Evolutionary conservation across 2,329 filamentous ascomycete species (phyloP).

Genomic region (Fusarium neocosmosporiellum): DNA sequence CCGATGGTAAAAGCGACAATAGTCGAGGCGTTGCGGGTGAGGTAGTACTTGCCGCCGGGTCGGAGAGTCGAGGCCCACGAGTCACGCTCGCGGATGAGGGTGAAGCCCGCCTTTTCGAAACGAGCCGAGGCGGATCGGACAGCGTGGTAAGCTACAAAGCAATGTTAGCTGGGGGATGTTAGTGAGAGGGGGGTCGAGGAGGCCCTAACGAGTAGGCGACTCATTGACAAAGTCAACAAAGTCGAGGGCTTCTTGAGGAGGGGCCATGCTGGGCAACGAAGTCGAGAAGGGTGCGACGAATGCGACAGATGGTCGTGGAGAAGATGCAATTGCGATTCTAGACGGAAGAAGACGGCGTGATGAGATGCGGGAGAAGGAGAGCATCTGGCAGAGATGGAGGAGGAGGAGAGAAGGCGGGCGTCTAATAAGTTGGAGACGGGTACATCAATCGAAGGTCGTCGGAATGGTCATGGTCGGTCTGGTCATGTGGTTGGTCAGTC

Average conservation of each 20-base stretch:
- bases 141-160: constrained; percentile 84
- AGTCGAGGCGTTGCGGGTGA: constrained; percentile 92
- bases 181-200: neutral
- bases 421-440: constrained; percentile 20
- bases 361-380: constrained; percentile 26
- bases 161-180: constrained; percentile 29
- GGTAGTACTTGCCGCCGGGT: constrained; percentile 94
- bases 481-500: constrained; percentile 36
- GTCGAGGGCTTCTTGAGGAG: constrained; percentile 74
- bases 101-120: constrained; percentile 86
- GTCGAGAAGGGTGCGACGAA: constrained; percentile 43
- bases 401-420: constrained; percentile 11
- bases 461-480: neutral
- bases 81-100: constrained; percentile 89
- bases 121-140: constrained; percentile 82
- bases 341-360: constrained; percentile 20
- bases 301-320: neutral
- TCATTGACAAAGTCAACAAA: constrained; percentile 95
- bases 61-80: constrained; percentile 83
- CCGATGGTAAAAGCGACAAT: constrained; percentile 94
- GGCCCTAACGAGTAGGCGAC: constrained; percentile 84
- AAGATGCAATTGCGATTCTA: constrained; percentile 24
- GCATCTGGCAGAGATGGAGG: constrained; percentile 33
- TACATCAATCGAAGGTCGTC: constrained; percentile 14
- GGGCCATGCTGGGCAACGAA: constrained; percentile 59